These are phyloP conservation scores for Solanum arcanum DNA, from an alignment of 257 asterid genomes.

Conservation along the genomic window DNA sequence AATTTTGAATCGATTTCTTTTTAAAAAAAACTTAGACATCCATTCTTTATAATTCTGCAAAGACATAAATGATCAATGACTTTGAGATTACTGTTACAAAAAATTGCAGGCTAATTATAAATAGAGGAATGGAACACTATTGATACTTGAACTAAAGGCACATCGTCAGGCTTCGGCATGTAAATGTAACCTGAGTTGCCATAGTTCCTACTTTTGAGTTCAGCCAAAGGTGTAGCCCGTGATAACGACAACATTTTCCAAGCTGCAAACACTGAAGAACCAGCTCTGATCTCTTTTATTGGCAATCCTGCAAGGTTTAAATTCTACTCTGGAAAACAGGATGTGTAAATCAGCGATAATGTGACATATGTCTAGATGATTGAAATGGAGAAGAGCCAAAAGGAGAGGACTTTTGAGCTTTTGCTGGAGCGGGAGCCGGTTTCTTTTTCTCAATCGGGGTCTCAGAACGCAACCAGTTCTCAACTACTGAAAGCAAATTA, in stretches of 20 bases:
- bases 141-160: neutral
- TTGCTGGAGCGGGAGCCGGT: conserved; percentile 17
- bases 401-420: conserved; percentile 41
- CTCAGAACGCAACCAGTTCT: conserved; percentile 79
- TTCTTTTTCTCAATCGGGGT: conserved; percentile 65
- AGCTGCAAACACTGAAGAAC: neutral
- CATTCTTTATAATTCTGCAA: neutral
- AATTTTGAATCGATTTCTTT: neutral
- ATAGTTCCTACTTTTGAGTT: neutral
- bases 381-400: conserved; percentile 63
- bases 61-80: neutral
- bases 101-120: neutral
- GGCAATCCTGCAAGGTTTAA: neutral
- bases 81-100: neutral
- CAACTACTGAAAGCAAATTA: conserved; percentile 81
- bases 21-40: neutral
- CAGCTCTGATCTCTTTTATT: neutral
- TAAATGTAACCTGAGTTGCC: neutral
- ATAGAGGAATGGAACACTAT: neutral
- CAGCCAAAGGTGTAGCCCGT: conserved; percentile 1
- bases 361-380: conserved; percentile 89
- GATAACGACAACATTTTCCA: neutral
- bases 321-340: conserved; percentile 7
- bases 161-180: neutral
- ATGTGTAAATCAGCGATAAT: conserved; percentile 44